Percentiles rank a stretch among this genome's conserved stretches.
phyloP scores from a whole-genome alignment of 116 monocot species.

The Papilionanthe hybrid region DNA sequence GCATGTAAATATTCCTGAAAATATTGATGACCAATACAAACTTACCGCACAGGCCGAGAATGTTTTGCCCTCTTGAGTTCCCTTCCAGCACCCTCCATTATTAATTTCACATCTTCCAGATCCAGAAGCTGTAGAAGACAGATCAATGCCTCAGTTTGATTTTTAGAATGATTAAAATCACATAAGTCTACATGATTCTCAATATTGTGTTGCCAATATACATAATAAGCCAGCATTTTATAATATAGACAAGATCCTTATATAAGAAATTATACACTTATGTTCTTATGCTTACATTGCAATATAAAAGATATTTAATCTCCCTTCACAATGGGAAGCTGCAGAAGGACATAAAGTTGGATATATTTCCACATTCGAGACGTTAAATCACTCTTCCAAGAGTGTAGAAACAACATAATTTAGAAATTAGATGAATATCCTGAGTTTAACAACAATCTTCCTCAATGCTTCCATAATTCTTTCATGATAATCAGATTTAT shows the following conservation, averaged over 20 bases:
- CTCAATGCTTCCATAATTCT: background rate
- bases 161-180: background rate
- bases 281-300: background rate
- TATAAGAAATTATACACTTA: no score
- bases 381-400: background rate
- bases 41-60: constrained; percentile 74
- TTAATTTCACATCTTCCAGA: constrained; percentile 78
- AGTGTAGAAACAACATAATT: background rate
- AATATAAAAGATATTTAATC: background rate
- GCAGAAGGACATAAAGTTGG: background rate
- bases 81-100: constrained; percentile 96
- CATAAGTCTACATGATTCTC: background rate
- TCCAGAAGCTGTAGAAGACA: constrained; percentile 65
- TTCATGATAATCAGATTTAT: background rate
- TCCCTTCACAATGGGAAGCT: background rate
- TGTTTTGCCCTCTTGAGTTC: constrained; percentile 41
- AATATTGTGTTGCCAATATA: no score
- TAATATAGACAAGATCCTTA: no score
- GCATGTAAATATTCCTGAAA: background rate
- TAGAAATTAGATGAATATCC: background rate
- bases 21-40: constrained; percentile 7
- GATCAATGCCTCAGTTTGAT: background rate
- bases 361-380: background rate
- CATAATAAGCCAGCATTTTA: no score
- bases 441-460: background rate